A percentile compares a stretch with the other conserved stretches of the same genome.
These are phyloP conservation scores for Podospora conica DNA, from an alignment of 495 filamentous ascomycete species.

Conservation along the genomic window DNA sequence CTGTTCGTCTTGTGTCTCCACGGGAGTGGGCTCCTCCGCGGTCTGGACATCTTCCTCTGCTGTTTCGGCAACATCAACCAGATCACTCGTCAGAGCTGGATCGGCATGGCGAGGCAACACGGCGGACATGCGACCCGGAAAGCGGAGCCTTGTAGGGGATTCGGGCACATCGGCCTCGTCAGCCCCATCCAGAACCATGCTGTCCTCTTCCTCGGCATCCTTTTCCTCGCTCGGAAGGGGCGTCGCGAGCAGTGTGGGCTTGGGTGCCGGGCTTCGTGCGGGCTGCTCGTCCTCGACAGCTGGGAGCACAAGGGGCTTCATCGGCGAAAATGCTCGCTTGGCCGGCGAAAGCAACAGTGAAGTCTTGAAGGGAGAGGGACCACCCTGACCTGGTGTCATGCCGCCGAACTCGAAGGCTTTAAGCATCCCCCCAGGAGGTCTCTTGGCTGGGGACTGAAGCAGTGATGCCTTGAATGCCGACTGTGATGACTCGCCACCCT, in stretches of 20 bases:
- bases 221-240: constrained; percentile 23
- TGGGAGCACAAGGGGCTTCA: constrained; percentile 20
- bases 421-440: constrained; percentile 34
- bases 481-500: constrained; percentile 14
- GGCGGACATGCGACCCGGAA: constrained; percentile 47
- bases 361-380: constrained; percentile 32
- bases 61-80: constrained; percentile 13
- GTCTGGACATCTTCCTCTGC: constrained; percentile 2
- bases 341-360: constrained; percentile 44
- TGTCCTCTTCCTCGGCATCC: not conserved
- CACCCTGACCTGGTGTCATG: not conserved
- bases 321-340: constrained; percentile 40
- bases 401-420: constrained; percentile 21
- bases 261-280: constrained; percentile 15
- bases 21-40: not conserved
- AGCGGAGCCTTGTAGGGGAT: constrained; percentile 32
- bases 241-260: constrained; percentile 36
- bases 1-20: constrained; percentile 8
- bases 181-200: constrained; percentile 8
- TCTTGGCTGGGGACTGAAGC: constrained; percentile 46
- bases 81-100: constrained; percentile 30
- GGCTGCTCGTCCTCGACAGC: constrained; percentile 9
- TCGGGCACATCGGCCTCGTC: constrained; percentile 17
- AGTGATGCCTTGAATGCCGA: constrained; percentile 34
- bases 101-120: constrained; percentile 46